phyloP scores from a whole-genome alignment of 1,284 basidiomycete species.

The Cystobasidiaceae sp. region DNA sequence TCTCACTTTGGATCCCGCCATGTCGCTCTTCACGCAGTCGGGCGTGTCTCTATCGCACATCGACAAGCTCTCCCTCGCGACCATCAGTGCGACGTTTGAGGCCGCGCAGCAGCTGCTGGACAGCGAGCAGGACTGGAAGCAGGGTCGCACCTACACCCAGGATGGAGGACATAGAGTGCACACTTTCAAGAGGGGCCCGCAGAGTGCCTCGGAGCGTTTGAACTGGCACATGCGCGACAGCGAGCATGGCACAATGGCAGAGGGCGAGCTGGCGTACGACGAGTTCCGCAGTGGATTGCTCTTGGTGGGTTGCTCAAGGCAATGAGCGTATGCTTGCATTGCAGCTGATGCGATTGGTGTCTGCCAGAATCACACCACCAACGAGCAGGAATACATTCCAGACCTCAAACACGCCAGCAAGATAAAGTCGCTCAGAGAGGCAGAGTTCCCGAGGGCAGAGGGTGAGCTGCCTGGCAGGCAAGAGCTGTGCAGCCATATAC shows the following conservation, averaged over 20 bases:
- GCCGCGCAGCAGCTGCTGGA: slow-evolving; percentile 7
- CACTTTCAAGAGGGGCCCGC: neutral
- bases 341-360: neutral
- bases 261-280: slow-evolving; percentile 21
- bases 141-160: slow-evolving; percentile 15
- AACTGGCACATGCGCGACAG: no score
- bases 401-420: slow-evolving; percentile 10
- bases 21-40: slow-evolving; percentile 24
- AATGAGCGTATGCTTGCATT: neutral
- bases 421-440: slow-evolving; percentile 10
- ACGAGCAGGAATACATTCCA: slow-evolving; percentile 26
- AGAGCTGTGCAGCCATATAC: neutral
- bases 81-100: slow-evolving; percentile 15
- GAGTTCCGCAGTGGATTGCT: slow-evolving; percentile 26
- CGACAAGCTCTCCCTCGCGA: slow-evolving; percentile 15
- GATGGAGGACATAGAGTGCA: neutral
- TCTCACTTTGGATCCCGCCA: neutral
- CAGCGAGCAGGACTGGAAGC: slow-evolving; percentile 7
- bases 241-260: slow-evolving; percentile 18
- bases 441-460: slow-evolving; percentile 11
- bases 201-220: no score
- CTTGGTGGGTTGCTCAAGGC: neutral
- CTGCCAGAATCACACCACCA: slow-evolving; percentile 15
- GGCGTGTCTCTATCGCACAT: slow-evolving; percentile 20
- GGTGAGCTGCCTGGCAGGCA: neutral